phyloP scores from a whole-genome alignment of 352 stramenopile genomes.

The Phytophthora gonapodyides region DNA sequence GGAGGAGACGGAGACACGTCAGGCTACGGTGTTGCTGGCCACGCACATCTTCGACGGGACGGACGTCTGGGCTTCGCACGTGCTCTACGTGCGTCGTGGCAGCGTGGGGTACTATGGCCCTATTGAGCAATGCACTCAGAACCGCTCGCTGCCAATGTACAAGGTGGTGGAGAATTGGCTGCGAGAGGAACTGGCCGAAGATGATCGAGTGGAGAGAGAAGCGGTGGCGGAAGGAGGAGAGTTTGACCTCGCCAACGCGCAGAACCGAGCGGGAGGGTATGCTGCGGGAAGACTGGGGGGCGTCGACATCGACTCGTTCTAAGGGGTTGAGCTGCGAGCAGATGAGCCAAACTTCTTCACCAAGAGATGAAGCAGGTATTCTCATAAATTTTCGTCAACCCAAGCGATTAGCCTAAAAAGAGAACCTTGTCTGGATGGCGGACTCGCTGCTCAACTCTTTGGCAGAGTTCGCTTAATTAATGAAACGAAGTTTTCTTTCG shows the following conservation, averaged over 20 bases:
- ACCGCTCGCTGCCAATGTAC: slow-evolving; percentile 81
- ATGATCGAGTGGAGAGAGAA: slow-evolving; percentile 72
- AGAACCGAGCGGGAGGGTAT: slow-evolving; percentile 81
- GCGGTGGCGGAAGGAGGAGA: slow-evolving; percentile 40
- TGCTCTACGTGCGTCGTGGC: slow-evolving; percentile 91
- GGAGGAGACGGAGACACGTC: slow-evolving; percentile 61
- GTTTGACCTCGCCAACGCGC: slow-evolving; percentile 63
- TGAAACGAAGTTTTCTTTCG: too few relatives aligned
- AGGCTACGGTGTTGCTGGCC: slow-evolving; percentile 73
- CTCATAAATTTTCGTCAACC: too few relatives aligned
- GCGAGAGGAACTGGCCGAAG: slow-evolving; percentile 87
- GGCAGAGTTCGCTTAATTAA: too few relatives aligned
- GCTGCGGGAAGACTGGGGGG: slow-evolving; percentile 67
- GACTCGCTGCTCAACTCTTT: too few relatives aligned
- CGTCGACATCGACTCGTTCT: slow-evolving; percentile 49
- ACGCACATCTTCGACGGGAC: slow-evolving; percentile 99
- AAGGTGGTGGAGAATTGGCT: slow-evolving; percentile 93
- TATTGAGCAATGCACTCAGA: slow-evolving; percentile 75
- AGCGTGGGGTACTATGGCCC: slow-evolving; percentile 61
- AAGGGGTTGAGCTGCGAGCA: neutral
- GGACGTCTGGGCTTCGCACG: slow-evolving; percentile 95
- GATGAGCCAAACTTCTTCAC: too few relatives aligned
- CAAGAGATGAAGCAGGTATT: too few relatives aligned
- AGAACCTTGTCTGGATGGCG: too few relatives aligned
- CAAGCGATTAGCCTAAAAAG: too few relatives aligned